Evolutionary conservation across 2,329 filamentous ascomycete genomes (phyloP).

Genomic region (Sclerotinia glacialis): DNA sequence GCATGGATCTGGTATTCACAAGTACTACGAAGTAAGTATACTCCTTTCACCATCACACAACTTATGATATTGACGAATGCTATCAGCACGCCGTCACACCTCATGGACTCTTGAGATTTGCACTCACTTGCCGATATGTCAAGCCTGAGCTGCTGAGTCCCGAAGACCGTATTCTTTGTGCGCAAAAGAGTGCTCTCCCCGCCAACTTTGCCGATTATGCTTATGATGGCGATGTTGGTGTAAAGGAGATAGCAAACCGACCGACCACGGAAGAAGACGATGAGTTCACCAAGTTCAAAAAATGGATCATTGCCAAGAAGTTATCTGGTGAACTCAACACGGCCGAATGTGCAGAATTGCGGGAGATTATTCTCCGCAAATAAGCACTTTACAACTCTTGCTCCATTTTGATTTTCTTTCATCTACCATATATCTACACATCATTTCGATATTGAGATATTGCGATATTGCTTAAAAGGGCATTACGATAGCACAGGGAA

Average conservation of each 20-base stretch:
- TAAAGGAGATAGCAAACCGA: neutral
- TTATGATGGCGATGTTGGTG: slow-evolving; percentile 38
- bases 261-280: neutral
- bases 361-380: neutral
- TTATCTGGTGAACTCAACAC: neutral
- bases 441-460: neutral
- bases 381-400: neutral
- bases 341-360: neutral
- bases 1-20: slow-evolving; percentile 58
- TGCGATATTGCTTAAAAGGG: neutral
- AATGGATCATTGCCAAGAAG: neutral
- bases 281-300: slow-evolving; percentile 1
- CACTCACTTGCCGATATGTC: slow-evolving; percentile 55
- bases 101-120: slow-evolving; percentile 52
- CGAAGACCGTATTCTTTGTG: slow-evolving; percentile 27
- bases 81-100: slow-evolving; percentile 52
- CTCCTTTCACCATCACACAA: no score
- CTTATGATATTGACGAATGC: slow-evolving; percentile 27
- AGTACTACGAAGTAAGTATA: slow-evolving; percentile 51
- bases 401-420: slow-evolving; percentile 1
- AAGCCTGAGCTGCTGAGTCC: slow-evolving; percentile 44
- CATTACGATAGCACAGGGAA: neutral
- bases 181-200: slow-evolving; percentile 36
- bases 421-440: neutral
- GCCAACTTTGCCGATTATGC: slow-evolving; percentile 33